Conservation (phyloP, 352 stramenopile species). For the Pythium biforme region DNA sequence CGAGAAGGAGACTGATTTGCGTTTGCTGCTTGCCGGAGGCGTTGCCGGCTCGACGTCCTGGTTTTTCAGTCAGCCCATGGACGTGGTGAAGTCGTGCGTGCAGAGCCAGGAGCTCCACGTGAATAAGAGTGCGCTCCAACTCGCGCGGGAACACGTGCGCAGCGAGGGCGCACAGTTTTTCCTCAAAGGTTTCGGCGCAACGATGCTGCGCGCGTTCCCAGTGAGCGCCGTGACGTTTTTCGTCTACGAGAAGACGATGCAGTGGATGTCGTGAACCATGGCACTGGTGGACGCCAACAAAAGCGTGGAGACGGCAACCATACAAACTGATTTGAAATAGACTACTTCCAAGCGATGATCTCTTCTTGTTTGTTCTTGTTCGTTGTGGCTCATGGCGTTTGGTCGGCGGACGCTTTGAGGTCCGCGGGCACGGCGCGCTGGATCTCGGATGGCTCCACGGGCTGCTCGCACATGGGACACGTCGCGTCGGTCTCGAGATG, state of each 20-base stretch:
- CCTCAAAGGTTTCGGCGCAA: slow-evolving; percentile 79
- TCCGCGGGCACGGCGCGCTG: slow-evolving; percentile 13
- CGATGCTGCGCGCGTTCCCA: slow-evolving; percentile 78
- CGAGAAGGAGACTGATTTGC: slow-evolving; percentile 62
- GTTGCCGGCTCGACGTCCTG: slow-evolving; percentile 78
- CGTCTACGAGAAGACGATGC: slow-evolving; percentile 84
- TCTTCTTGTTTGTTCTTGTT: background rate
- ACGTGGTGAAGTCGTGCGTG: slow-evolving; percentile 90
- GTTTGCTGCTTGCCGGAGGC: slow-evolving; percentile 73
- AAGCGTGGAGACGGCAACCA: background rate
- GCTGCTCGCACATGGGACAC: slow-evolving; percentile 79
- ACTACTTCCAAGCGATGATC: background rate
- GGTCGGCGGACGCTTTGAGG: slow-evolving; percentile 16
- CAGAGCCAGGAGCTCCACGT: slow-evolving; percentile 64
- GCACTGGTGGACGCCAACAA: slow-evolving; percentile 2
- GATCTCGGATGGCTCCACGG: slow-evolving; percentile 32
- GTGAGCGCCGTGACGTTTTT: slow-evolving; percentile 85
- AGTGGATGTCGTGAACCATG: slow-evolving; percentile 51
- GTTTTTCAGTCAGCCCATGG: slow-evolving; percentile 77
- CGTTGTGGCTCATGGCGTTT: slow-evolving; percentile 19
- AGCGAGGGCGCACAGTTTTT: slow-evolving; percentile 67
- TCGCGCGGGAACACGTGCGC: slow-evolving; percentile 43
- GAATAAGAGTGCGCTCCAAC: slow-evolving; percentile 43
- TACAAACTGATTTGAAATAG: background rate
- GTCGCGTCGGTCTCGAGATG: slow-evolving; percentile 73